A percentile compares a stretch with the other conserved stretches of the same genome.
phyloP scores from a whole-genome alignment of 257 asterid species.

The Petunia axillaris region DNA sequence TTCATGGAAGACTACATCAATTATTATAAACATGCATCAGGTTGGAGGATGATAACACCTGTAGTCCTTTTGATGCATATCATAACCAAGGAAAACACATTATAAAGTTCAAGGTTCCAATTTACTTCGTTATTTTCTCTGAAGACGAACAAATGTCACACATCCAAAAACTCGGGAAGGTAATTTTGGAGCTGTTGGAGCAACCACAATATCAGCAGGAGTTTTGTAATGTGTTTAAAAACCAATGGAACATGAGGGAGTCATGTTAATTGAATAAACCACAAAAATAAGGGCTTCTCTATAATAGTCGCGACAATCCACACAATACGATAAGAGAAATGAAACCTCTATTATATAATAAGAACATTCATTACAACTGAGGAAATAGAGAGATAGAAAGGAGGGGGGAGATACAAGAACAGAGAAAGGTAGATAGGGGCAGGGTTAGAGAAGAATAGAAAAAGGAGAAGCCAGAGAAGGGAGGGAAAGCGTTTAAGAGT shows the following conservation, averaged over 20 bases:
- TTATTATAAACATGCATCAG: neutral
- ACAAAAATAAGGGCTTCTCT: no score
- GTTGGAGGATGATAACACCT: conserved; percentile 10
- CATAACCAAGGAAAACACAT: conserved; percentile 27
- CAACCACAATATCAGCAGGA: neutral
- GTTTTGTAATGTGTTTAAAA: neutral
- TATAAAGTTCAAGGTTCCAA: neutral
- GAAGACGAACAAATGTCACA: conserved; percentile 27
- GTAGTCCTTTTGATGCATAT: neutral
- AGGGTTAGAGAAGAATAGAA: no score
- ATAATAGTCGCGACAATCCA: no score
- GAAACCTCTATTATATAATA: no score
- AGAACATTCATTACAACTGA: no score
- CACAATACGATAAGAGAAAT: no score
- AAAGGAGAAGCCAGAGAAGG: no score
- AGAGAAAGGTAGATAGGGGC: no score
- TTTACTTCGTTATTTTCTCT: neutral
- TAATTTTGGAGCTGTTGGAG: neutral
- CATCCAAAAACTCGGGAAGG: neutral
- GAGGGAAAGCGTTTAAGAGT: no score
- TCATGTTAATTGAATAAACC: no score
- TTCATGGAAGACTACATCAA: conserved; percentile 13
- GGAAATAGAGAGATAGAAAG: no score
- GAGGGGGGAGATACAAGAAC: no score
- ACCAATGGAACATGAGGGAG: neutral